These are phyloP conservation scores for Lentinula sp. DNA, from an alignment of 768 basidiomycete species.

Conservation along the genomic window DNA sequence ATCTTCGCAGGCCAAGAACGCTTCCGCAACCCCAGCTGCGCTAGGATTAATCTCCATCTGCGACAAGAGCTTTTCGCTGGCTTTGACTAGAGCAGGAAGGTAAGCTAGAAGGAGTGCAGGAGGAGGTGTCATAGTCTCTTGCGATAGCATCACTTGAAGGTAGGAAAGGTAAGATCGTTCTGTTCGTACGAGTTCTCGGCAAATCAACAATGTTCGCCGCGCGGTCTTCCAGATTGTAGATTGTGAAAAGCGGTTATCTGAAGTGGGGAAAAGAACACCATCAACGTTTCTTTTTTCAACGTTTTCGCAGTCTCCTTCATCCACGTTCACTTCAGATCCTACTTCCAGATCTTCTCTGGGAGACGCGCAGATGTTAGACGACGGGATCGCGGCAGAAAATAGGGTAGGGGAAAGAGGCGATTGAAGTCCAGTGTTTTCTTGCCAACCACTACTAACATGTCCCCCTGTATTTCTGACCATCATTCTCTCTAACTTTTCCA, in stretches of 20 bases:
- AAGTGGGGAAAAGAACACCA: background rate
- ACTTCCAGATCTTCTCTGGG: background rate
- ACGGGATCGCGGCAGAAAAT: background rate
- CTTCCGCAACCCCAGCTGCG: constrained; percentile 56
- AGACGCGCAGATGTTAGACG: background rate
- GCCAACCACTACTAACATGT: background rate
- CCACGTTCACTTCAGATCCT: background rate
- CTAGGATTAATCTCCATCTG: constrained; percentile 56
- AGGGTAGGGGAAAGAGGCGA: background rate
- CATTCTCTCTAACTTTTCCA: constrained; percentile 25
- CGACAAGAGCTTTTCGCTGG: constrained; percentile 44
- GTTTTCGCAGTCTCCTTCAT: background rate
- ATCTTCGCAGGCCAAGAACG: constrained; percentile 49
- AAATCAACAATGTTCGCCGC: background rate
- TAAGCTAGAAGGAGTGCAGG: constrained; percentile 48
- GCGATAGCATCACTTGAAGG: background rate
- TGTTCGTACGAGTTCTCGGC: constrained; percentile 3
- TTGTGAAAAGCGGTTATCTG: background rate
- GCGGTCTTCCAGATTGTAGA: background rate
- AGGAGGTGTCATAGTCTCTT: constrained; percentile 34
- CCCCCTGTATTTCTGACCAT: background rate
- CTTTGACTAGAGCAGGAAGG: constrained; percentile 42
- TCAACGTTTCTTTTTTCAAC: background rate
- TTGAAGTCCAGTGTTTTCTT: background rate
- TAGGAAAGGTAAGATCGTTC: constrained; percentile 2